A percentile compares a stretch with the other conserved stretches of the same genome.
These are phyloP conservation scores for Chrysoporthe puriensis DNA, from an alignment of 2,329 filamentous ascomycete species.

Conservation along the genomic window DNA sequence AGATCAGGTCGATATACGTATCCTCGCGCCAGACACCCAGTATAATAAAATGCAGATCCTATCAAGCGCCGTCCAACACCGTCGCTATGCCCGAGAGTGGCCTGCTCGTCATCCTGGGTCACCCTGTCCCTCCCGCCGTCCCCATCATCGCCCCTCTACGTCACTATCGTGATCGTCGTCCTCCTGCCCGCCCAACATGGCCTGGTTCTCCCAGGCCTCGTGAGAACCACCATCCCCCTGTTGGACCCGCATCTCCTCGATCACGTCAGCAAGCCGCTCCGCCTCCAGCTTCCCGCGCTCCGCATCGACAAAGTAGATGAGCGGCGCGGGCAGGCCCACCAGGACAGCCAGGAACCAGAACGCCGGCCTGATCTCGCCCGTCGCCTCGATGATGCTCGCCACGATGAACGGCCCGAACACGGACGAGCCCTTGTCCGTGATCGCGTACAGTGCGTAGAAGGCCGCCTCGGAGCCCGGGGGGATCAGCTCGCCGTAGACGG, in stretches of 20 bases:
- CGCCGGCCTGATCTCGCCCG: conserved; percentile 79
- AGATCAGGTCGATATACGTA: neutral
- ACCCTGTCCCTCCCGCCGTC: neutral
- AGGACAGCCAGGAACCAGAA: conserved; percentile 90
- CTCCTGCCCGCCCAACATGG: conserved; percentile 32
- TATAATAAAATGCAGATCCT: neutral
- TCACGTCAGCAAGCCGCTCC: conserved; percentile 62
- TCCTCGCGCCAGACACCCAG: neutral
- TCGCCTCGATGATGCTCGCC: conserved; percentile 84
- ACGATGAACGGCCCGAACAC: conserved; percentile 95
- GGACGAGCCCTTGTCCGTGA: conserved; percentile 95
- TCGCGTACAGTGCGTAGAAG: conserved; percentile 95
- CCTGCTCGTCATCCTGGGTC: neutral
- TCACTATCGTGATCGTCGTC: conserved; percentile 25
- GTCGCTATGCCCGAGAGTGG: conserved; percentile 6
- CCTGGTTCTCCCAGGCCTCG: conserved; percentile 18
- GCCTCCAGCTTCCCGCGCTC: conserved; percentile 76
- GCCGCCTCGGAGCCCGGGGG: conserved; percentile 93
- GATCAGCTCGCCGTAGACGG: conserved; percentile 90
- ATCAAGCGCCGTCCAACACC: conserved; percentile 3
- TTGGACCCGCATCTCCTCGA: conserved; percentile 54
- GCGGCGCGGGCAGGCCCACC: conserved; percentile 81
- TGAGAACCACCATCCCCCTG: conserved; percentile 9
- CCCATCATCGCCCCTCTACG: conserved; percentile 1
- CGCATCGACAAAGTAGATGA: conserved; percentile 85